Evolutionary conservation across 83 land plant species (phyloP).

Genomic region (Picea abies): DNA sequence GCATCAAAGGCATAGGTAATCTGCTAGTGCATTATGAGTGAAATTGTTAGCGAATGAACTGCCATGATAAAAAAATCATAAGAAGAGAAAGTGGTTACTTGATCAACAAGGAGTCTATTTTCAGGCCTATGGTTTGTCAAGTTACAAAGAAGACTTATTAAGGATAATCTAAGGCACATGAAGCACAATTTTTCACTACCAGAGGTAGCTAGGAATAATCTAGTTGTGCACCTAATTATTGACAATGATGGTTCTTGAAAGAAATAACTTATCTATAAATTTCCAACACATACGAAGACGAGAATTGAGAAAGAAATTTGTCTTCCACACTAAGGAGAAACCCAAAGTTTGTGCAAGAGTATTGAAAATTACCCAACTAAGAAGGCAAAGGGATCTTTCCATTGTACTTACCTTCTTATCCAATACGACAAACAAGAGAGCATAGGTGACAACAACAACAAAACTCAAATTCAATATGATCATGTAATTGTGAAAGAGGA

Average conservation of each 20-base stretch:
- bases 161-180: too few species aligned
- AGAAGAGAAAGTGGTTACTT: too few species aligned
- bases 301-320: conserved; percentile 18
- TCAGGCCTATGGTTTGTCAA: too few species aligned
- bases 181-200: background rate
- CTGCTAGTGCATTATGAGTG: too few species aligned
- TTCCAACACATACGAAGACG: background rate
- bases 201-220: background rate
- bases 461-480: conserved; percentile 59
- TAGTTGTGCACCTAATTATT: background rate
- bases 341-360: conserved; percentile 60
- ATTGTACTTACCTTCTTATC: conserved; percentile 79
- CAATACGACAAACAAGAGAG: conserved; percentile 45
- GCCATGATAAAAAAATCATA: too few species aligned
- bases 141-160: too few species aligned
- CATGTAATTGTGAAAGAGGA: conserved; percentile 42
- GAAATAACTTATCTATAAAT: background rate
- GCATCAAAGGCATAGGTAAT: too few species aligned
- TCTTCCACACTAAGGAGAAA: conserved; percentile 88
- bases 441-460: conserved; percentile 55
- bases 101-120: too few species aligned
- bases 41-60: too few species aligned
- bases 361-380: conserved; percentile 80
- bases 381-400: conserved; percentile 68
- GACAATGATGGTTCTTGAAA: background rate